Base-by-base conservation (phyloP, 148 eudicot genomes). In the Fagopyrum esculentum region DNA sequence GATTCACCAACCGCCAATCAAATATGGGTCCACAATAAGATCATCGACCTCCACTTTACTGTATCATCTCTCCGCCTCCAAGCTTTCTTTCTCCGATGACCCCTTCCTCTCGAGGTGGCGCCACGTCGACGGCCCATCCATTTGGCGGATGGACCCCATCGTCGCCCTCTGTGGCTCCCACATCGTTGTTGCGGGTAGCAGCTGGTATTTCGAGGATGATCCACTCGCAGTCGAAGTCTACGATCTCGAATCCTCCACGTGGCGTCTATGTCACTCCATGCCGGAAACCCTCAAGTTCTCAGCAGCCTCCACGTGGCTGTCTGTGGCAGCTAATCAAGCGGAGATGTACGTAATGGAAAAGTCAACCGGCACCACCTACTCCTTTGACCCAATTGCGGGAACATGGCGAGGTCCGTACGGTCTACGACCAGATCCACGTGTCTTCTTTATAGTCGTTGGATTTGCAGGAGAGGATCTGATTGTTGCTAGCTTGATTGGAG, bases 111-210 rank as follows among this genome's bases (percentile, higher is more conserved):
- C 74, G 19, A 74, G 59, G 0, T 91, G 93, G 97, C 73, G 71
- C 74, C 82, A 82, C 57, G 76, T 81, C 0, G 56, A 57, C 1
- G 73, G 87, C 5, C 93, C 91, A 1, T 22, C 45, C 2, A 80
- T 75, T 11, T 87, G 89, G 86, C 81, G 93, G 26, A 71, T 69
- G 45, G 91, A 89, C 35, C 97, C 93, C 1, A 79, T 91, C 44
- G 88, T 89, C 9, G 88, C 85, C 44, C 56, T 50, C 9, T 83
- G 89, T 4, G 92, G 92, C 22, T 57, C 72, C 74, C 76, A 50
- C 60, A 16, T 91, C 17, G 54, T 91, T 0, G 75, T 91, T 0
- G 88, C 89, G 0, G 96, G 96, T 1, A 88, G 93, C 1, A 70
- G 75, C 6, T 75, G 84, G 29, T 74, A 71, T 7, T 87, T 78